Base-by-base conservation (phyloP, 2,329 filamentous ascomycete species). In the Beauveria asiatica region DNA sequence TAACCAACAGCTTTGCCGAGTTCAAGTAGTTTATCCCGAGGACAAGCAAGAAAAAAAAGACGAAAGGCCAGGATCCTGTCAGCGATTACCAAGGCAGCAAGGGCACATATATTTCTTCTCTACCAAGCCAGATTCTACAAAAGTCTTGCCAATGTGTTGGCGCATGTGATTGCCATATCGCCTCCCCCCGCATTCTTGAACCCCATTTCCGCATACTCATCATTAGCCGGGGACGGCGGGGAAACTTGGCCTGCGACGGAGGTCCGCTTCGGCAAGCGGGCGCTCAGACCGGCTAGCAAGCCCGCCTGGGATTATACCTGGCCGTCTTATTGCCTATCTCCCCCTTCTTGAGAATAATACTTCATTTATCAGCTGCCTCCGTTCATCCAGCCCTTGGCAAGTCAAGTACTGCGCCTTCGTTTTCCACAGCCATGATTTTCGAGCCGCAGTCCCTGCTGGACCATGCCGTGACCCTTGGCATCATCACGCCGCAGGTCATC, bases 371-470 rank as follows among this genome's bases (percentile, higher is more conserved):
- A 37, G 6, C 13, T 37, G 11, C 11, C 10, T 37, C 11, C 0
- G 33, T 37, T 37, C 13, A 16, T 10, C 10, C 41, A 10, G 17
- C 10, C 41, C 41, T 42, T 6, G 30, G 30, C 30, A 33, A 7
- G 41, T 42, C 45, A 45, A 3, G n/a, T 6, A 13, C 7, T 46
- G 11, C 11, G 25, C 23, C 27, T 16, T 25, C 21, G 3, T 5
- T 49, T 11, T 30, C 39, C 17, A 1, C 33, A 52, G 30, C 25
- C 42, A 60, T 60, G 57, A 60, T 60, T 27, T 53, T 54, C 23
- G 37, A 39, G 41, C 57, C 57, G 50, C 57, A 44, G 9, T 60
- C 57, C 5, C n/a, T 54, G 19, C 19, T 60, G 13, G 57, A 60
- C 57, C 37, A 48, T 42, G 57, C 50, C 41, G 57, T 45, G 16